Base-by-base conservation (phyloP, 2,329 filamentous ascomycete genomes). In the Periconia macrospinosa region DNA sequence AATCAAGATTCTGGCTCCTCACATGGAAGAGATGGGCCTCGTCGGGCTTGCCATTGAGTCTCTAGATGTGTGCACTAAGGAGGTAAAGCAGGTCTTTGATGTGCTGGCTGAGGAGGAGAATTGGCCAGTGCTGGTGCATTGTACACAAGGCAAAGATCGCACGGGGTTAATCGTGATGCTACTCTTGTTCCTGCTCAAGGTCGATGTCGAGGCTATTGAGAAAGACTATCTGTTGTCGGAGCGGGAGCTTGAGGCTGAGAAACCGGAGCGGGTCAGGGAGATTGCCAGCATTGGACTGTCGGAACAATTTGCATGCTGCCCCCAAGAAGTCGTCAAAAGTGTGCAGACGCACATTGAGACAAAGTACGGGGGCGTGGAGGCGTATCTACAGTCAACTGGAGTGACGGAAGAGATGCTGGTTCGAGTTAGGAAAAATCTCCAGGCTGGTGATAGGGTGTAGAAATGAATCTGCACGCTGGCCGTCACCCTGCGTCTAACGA, bases 61-160 rank as follows among this genome's bases (percentile, higher is more conserved):
- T 0, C 73, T 96, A 3, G 85, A 89, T 60, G 80, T 85, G 50
- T 91, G 87, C 49, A 83, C 81, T 0, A 70, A 75, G 1, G 87
- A 90, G 66, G 81, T 91, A 17, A 79, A 78, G 47, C 47, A 79
- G 63, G 75, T 82, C 27, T 81, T 86, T 37, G 73, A 76, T 8
- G 71, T 83, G 7, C 71, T 85, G 20, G 74, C 79, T 10, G 69
- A 79, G 1, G 69, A 77, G 2, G 61, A 71, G 0, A 79, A 79
- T 15, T 85, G 86, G 58, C 91, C 91, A 0, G 73, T 86, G 1
- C 69, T 96, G 8, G 76, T 94, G 2, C 91, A 96, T 72, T 96
- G 92, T 72, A 94, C 91, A 0, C 91, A 95, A 66, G 92, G 92
- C 53, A 96, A 96, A 70, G 92, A 96, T 67, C 83, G 92, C 2